Percentiles rank a stretch among this genome's conserved stretches.
phyloP scores from a whole-genome alignment of 495 filamentous ascomycete genomes.

The Tuber brumale region DNA sequence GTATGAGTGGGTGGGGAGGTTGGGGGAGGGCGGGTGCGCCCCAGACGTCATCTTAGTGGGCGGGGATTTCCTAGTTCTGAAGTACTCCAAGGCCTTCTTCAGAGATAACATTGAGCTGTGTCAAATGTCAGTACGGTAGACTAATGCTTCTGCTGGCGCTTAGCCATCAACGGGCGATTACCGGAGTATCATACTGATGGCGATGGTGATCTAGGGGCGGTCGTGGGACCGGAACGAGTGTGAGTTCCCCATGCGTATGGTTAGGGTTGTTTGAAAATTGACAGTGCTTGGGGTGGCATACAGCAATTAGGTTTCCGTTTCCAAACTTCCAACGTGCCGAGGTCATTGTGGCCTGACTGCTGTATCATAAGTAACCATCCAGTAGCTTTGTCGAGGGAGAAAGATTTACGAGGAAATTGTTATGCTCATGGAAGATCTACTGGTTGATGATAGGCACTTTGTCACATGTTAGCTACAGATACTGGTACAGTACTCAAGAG shows the following conservation, averaged over 20 bases:
- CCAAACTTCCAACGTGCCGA: conserved; percentile 57
- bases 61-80: conserved; percentile 54
- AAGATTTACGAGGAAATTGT: conserved; percentile 31
- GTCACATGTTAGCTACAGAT: background rate
- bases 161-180: conserved; percentile 27
- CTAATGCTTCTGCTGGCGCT: background rate
- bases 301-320: conserved; percentile 49
- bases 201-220: conserved; percentile 52
- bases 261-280: background rate
- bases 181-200: conserved; percentile 45
- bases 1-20: background rate
- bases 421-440: conserved; percentile 14
- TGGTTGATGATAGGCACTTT: conserved; percentile 44
- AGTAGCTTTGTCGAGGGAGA: background rate
- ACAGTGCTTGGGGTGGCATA: background rate
- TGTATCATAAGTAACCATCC: too few relatives aligned
- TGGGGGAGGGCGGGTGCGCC: conserved; percentile 49
- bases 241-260: conserved; percentile 43
- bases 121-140: background rate
- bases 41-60: conserved; percentile 54
- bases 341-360: conserved; percentile 45
- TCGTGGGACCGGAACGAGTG: conserved; percentile 53
- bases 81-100: conserved; percentile 47
- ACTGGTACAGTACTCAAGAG: background rate
- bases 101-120: conserved; percentile 47